A percentile compares a stretch with the other conserved stretches of the same genome.
Conservation (phyloP, 257 asterid genomes). For the Solanum neorickii region DNA sequence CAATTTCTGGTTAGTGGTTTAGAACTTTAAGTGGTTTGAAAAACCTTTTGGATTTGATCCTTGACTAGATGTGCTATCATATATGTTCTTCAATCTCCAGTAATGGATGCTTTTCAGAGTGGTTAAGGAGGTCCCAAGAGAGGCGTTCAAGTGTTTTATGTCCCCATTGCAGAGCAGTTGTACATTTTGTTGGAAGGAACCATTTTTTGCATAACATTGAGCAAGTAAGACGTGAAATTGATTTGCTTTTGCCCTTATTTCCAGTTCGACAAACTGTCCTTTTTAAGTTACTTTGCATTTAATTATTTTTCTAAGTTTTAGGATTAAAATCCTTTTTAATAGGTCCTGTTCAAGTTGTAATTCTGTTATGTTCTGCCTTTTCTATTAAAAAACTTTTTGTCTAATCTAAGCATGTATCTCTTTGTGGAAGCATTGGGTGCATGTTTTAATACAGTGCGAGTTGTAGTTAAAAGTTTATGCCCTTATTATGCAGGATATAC, state of each 20-base stretch:
- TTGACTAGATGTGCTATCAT: not conserved
- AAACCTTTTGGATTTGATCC: not conserved
- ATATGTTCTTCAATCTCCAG: constrained; percentile 32
- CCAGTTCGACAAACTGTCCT: not conserved
- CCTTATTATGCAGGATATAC: constrained; percentile 49
- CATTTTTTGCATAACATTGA: constrained; percentile 82
- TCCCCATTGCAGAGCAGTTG: constrained; percentile 92
- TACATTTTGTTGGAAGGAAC: constrained; percentile 88
- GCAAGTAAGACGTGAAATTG: constrained; percentile 40
- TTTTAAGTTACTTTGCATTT: not conserved
- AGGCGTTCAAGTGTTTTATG: constrained; percentile 60
- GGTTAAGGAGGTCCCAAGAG: constrained; percentile 81
- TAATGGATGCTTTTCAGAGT: constrained; percentile 98
- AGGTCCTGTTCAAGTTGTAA: not conserved
- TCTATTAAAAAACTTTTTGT: not conserved
- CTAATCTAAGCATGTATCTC: not conserved
- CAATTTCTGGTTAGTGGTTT: constrained; percentile 64
- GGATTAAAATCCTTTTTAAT: not conserved
- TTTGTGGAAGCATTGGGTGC: not conserved
- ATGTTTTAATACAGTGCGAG: not conserved
- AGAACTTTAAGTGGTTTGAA: not conserved
- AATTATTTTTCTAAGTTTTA: not conserved
- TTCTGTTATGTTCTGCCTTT: not conserved
- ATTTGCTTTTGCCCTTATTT: not conserved
- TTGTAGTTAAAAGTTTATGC: not conserved